These are phyloP conservation scores for Lolium perenne DNA, from an alignment of 176 grass and related monocot species.

Conservation along the genomic window DNA sequence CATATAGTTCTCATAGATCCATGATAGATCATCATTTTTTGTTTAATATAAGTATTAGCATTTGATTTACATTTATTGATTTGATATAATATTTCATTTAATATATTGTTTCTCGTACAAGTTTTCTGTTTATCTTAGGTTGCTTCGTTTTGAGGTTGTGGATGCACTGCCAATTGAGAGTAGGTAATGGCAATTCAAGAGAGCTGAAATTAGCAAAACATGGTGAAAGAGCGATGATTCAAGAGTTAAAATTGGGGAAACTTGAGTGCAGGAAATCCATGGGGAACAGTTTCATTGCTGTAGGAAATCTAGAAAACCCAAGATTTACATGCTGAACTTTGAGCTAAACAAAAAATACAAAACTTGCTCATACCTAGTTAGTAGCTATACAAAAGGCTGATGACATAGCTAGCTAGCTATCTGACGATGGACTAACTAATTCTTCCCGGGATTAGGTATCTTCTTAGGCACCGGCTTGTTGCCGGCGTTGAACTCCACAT, in stretches of 20 bases:
- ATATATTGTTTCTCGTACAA: not conserved
- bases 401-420: not conserved
- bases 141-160: not conserved
- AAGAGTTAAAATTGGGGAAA: not conserved
- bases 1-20: slow-evolving; percentile 29
- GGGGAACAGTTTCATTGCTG: not conserved
- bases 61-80: slow-evolving; percentile 25
- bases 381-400: not conserved
- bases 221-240: not conserved
- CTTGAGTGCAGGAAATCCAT: not conserved
- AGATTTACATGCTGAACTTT: not conserved
- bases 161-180: not conserved
- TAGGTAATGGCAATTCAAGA: not conserved
- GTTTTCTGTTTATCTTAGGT: not conserved
- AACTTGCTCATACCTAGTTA: slow-evolving; percentile 1
- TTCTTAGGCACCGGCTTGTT: slow-evolving; percentile 30
- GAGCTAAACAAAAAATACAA: not conserved
- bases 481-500: slow-evolving; percentile 64
- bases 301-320: not conserved
- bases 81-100: not conserved
- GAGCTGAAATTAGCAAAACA: not conserved
- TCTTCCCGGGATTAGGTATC: slow-evolving; percentile 58
- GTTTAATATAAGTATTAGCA: slow-evolving; percentile 23
- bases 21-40: slow-evolving; percentile 27
- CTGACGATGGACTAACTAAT: slow-evolving; percentile 44